phyloP scores from a whole-genome alignment of 2,329 filamentous ascomycete genomes.

The Karstenula rhodostoma region DNA sequence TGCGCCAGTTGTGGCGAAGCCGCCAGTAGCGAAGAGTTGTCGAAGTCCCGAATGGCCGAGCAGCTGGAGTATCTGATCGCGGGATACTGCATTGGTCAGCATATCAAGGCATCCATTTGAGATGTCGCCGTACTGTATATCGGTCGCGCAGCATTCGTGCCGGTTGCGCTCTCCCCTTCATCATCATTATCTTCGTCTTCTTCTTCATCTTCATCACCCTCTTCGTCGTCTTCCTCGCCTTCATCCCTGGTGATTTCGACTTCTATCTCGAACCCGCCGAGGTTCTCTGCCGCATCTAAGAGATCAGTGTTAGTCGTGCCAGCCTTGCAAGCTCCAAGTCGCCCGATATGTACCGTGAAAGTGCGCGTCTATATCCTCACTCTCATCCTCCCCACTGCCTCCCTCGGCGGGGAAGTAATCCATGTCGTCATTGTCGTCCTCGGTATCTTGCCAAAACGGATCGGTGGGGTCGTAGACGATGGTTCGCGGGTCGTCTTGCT shows the following conservation, averaged over 20 bases:
- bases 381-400: conserved; percentile 49
- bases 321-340: background rate
- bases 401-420: conserved; percentile 58
- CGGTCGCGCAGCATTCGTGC: conserved; percentile 20
- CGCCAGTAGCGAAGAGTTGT: conserved; percentile 56
- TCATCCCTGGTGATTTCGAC: no score
- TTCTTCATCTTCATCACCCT: conserved; percentile 45
- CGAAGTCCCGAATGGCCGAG: conserved; percentile 63
- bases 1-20: conserved; percentile 25
- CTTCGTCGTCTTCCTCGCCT: conserved; percentile 51
- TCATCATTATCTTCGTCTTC: conserved; percentile 43
- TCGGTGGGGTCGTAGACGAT: conserved; percentile 44
- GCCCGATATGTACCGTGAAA: conserved; percentile 42
- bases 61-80: conserved; percentile 62
- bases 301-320: conserved; percentile 3
- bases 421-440: conserved; percentile 60
- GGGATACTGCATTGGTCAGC: conserved; percentile 50
- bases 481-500: conserved; percentile 35
- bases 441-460: conserved; percentile 44
- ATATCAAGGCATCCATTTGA: conserved; percentile 4
- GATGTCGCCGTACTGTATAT: conserved; percentile 25
- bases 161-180: conserved; percentile 35
- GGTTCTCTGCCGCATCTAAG: conserved; percentile 52
- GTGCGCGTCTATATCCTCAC: conserved; percentile 46
- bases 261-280: conserved; percentile 53